Evolutionary conservation across 2,329 filamentous ascomycete genomes (phyloP), one percentile per base, ranked within the genome.

Genomic region (Diaporthe nobilis): DNA sequence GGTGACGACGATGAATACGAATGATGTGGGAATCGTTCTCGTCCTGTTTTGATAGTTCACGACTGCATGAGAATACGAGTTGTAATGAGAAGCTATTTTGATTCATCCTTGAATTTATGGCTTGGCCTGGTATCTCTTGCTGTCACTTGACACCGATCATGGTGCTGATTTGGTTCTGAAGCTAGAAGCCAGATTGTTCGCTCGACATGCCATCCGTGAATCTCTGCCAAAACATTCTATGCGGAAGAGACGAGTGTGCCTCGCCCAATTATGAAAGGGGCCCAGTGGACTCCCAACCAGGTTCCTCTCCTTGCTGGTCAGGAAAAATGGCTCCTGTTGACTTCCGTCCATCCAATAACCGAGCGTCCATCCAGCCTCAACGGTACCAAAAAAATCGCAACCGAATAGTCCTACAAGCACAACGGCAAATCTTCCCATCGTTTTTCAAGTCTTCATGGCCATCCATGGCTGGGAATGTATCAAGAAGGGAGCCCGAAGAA

Each of bases 1-100:
- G 86, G 85, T 76, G 90, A 90, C 44, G 91, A 94, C 73, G 89
- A 94, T 73, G 89, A 86, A 67, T 89, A 89, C 77, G 86, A 90
- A 71, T 85, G 81, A 80, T 76, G 72, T 42, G 22, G 67, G 42
- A 58, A 31, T 34, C 25, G 9, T 31, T 37, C 31, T 55, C 10
- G 39, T 60, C 63, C 67, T 51, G 20, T 51, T 44, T n/a, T 39
- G 39, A 51, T 61, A 71, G 17, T 68, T 57, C 20, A 77, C 42
- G 76, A 73, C 61, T 42, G 65, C 71, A 77, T 71, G 76, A 75
- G 57, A 42, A 63, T 71, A 77, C 53, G 73, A 73, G 57, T 77
- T 78, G 57, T 73, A 79, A 79, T 77, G 77, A 78, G 58, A 76
- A 75, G 70, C 70, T 71, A 68, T 75, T 77, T 72, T 75, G 25